Base-by-base conservation (phyloP, 2,329 filamentous ascomycete species). In the Dothideomycetes sp. region DNA sequence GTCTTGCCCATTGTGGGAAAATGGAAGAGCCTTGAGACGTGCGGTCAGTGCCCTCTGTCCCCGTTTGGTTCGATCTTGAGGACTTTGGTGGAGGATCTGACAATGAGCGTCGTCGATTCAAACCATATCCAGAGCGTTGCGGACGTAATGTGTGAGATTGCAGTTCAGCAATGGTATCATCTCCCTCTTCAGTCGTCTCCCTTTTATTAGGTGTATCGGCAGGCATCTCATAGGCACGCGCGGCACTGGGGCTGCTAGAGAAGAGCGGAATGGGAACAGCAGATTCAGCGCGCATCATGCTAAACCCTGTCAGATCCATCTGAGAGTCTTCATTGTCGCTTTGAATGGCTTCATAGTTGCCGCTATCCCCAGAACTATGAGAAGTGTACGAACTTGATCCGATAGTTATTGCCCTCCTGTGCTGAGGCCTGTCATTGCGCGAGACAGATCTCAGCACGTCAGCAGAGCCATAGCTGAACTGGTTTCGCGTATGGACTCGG, bases 1-100 rank as follows among this genome's bases (percentile, higher is more conserved):
- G 48, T 38, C 50, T 59, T 9, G 57, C 58, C 58, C 58, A 61
- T 3, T 47, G 48, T 5, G 58, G 58, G 38, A 61, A 59, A 18
- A 59, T 44, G 32, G 41, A 50, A 37, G 51, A 57, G 15, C 48
- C 51, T 27, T 45, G 43, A 33, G 51, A 54, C 27, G 40, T 40
- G 5, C 52, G 49, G 3, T 58, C 52, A 34, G 48, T 56, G 10
- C 54, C 52, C 16, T 45, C 39, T 22, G 32, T 49, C 36, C 50
- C 53, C 42, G 51, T 44, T 32, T 55, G 50, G 34, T 52, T 58
- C 10, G 52, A 46, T 12, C 52, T 48, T 15, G 54, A 42, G 4
- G 53, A 54, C 24, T 50, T 18, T 15, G 45, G 45, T 29, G 38
- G 42, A 19, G 51, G 27, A 43, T 49, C 36, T 33, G 45, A 37